phyloP scores from a whole-genome alignment of 345 rosid species.

The Heritiera fomes region DNA sequence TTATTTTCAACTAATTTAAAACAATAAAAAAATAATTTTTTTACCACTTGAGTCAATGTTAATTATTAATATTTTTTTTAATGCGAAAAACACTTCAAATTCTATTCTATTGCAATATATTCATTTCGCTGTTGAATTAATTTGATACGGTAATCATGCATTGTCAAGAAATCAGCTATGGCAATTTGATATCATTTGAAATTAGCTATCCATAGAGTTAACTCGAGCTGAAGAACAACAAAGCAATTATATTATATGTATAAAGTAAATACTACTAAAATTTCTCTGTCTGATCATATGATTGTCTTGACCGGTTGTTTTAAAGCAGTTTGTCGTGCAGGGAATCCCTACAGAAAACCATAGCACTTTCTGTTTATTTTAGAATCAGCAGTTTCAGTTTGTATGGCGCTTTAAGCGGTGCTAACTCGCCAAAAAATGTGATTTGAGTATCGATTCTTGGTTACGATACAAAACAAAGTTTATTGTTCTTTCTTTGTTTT shows the following conservation, averaged over 20 bases:
- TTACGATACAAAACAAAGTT: not conserved
- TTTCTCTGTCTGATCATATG: not conserved
- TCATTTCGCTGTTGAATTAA: not conserved
- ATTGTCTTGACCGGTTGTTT: not conserved
- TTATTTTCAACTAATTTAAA: too few species aligned
- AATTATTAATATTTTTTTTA: too few species aligned
- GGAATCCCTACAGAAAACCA: not conserved
- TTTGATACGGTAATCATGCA: not conserved
- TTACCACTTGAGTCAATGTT: too few species aligned
- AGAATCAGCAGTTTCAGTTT: not conserved
- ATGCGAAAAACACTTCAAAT: not conserved
- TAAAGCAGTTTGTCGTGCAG: conserved; percentile 26
- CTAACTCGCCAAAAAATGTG: not conserved
- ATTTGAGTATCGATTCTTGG: not conserved
- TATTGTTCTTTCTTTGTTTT: not conserved
- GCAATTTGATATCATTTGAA: too few species aligned
- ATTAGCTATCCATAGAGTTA: too few species aligned
- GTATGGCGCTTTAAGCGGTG: not conserved
- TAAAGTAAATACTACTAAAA: too few species aligned
- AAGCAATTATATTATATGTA: too few species aligned
- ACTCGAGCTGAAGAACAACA: too few species aligned
- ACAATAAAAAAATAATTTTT: too few species aligned
- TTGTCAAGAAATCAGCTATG: not conserved
- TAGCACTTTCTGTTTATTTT: not conserved
- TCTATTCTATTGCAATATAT: not conserved